Conservation (phyloP, 768 basidiomycete genomes). For the Lactarius vividus region DNA sequence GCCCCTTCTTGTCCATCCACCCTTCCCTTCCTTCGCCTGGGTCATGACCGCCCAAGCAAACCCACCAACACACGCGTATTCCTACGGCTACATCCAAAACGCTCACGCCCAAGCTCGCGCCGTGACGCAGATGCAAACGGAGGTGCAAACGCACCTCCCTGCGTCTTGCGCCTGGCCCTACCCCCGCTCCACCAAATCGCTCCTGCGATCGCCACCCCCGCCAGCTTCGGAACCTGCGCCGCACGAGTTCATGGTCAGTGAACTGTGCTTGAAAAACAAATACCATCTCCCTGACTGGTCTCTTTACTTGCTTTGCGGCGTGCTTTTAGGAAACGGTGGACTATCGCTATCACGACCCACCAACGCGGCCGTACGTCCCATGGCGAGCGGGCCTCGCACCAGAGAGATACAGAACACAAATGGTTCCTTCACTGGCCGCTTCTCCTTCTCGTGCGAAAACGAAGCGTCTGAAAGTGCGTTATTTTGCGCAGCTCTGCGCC, state of each 20-base stretch:
- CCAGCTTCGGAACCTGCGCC: neutral
- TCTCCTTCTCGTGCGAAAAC: constrained; percentile 6
- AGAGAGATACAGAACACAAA: neutral
- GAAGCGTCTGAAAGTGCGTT: constrained; percentile 11
- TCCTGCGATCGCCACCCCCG: neutral
- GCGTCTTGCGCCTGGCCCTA: neutral
- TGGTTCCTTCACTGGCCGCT: neutral
- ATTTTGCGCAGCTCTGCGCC: neutral
- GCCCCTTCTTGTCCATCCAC: constrained; percentile 1
- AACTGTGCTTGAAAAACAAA: neutral
- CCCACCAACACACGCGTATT: constrained; percentile 5
- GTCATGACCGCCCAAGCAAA: constrained; percentile 19
- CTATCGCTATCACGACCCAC: constrained; percentile 15
- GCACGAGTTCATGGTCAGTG: constrained; percentile 15
- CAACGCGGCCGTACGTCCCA: constrained; percentile 7
- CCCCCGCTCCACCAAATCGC: neutral
- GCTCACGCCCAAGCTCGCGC: neutral
- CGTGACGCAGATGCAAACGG: neutral
- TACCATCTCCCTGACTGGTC: neutral
- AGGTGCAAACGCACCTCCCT: neutral
- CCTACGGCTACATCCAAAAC: constrained; percentile 18
- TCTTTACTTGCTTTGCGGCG: too few relatives aligned
- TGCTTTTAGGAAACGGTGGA: constrained; percentile 15
- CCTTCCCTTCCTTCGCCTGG: constrained; percentile 23
- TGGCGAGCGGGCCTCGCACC: neutral